These are phyloP conservation scores for Podaxis sp. DNA, from an alignment of 768 basidiomycete genomes.

Conservation along the genomic window DNA sequence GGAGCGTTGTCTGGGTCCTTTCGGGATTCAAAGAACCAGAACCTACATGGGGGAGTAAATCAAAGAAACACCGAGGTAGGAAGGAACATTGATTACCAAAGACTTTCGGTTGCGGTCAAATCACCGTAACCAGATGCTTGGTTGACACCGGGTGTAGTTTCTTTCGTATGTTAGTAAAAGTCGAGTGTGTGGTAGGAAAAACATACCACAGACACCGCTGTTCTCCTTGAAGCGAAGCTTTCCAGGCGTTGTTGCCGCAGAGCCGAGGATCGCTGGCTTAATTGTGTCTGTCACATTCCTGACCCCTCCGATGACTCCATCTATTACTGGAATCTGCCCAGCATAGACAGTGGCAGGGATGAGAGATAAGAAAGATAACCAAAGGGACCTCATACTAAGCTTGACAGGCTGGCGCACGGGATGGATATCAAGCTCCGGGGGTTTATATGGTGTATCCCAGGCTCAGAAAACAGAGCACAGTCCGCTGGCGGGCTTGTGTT, in stretches of 20 bases:
- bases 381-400: not conserved
- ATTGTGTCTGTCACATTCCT: constrained; percentile 20
- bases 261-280: constrained; percentile 17
- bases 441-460: not conserved
- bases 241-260: constrained; percentile 40
- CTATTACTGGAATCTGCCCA: constrained; percentile 46
- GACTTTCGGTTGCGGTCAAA: constrained; percentile 52
- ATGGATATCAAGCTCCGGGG: not conserved
- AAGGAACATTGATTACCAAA: constrained; percentile 39
- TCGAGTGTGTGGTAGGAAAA: not conserved
- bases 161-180: constrained; percentile 24
- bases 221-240: constrained; percentile 58
- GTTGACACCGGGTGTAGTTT: constrained; percentile 61
- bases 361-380: constrained; percentile 1
- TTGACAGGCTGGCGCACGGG: not conserved
- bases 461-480: not conserved
- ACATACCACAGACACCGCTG: constrained; percentile 57
- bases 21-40: constrained; percentile 71
- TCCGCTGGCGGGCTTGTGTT: not conserved
- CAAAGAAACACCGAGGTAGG: not conserved
- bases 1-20: constrained; percentile 60
- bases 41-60: constrained; percentile 36
- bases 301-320: constrained; percentile 53
- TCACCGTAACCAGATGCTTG: constrained; percentile 69
- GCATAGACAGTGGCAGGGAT: constrained; percentile 16